phyloP scores from a whole-genome alignment of 441 rosid genomes.

The Euphorbia neoarborescens region DNA sequence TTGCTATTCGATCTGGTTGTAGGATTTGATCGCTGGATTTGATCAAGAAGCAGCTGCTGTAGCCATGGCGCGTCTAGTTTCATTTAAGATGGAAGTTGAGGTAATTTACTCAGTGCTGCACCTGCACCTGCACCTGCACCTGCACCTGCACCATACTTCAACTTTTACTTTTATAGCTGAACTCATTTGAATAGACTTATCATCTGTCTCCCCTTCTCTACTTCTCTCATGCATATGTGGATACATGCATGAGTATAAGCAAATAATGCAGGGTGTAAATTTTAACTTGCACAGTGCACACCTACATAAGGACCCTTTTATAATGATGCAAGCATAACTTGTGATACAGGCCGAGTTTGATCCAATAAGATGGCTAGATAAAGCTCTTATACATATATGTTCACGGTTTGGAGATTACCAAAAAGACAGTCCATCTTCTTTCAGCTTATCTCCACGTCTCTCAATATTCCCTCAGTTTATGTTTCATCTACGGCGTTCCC shows the following conservation, averaged over 20 bases:
- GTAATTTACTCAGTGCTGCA: slow-evolving; percentile 28
- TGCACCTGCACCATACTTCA: not conserved
- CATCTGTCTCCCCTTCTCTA: not conserved
- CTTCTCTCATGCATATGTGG: not conserved
- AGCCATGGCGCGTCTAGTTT: slow-evolving; percentile 77
- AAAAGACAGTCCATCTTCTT: slow-evolving; percentile 70
- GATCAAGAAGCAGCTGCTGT: slow-evolving; percentile 99
- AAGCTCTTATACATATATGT: slow-evolving; percentile 72
- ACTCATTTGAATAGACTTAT: not conserved
- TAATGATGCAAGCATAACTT: not conserved
- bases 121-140: too few species aligned
- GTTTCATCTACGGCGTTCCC: slow-evolving; percentile 89
- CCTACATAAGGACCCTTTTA: not conserved
- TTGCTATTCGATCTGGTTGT: slow-evolving; percentile 14
- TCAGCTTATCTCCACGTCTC: slow-evolving; percentile 67
- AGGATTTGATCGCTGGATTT: slow-evolving; percentile 90
- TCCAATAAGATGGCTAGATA: slow-evolving; percentile 93
- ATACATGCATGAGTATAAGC: not conserved
- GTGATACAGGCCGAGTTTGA: slow-evolving; percentile 69
- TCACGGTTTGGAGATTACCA: slow-evolving; percentile 80
- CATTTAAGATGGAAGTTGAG: slow-evolving; percentile 96
- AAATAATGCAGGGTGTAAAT: not conserved
- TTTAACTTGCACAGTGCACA: not conserved
- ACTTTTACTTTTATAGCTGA: slow-evolving; percentile 1
- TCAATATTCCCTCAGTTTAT: slow-evolving; percentile 83